These are phyloP conservation scores for Paulinella micropora DNA, from an alignment of 78 protist species.

Conservation along the genomic window DNA sequence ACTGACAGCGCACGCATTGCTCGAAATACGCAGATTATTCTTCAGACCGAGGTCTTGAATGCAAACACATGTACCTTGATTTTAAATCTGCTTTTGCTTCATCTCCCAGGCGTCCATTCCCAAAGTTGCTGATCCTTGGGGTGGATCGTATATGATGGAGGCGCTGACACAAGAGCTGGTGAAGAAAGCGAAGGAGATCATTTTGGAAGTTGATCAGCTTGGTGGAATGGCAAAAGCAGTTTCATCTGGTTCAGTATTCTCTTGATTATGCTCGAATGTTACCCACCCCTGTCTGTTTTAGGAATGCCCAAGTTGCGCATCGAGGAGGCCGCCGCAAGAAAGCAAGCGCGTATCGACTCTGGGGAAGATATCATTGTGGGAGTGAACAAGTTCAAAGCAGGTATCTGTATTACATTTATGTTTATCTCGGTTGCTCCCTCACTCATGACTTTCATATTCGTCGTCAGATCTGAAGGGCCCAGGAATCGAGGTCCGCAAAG, in stretches of 20 bases:
- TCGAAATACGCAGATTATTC: constrained; percentile 70
- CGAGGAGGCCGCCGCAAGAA: constrained; percentile 79
- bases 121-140: constrained; percentile 19
- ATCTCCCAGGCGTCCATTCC: background rate
- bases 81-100: background rate
- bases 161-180: constrained; percentile 65
- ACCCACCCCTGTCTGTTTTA: background rate
- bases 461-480: no score
- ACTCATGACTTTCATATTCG: no score
- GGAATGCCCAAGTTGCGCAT: constrained; percentile 81
- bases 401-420: no score
- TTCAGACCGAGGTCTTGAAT: constrained; percentile 78
- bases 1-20: constrained; percentile 77
- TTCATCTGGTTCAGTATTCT: constrained; percentile 23
- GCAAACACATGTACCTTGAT: no score
- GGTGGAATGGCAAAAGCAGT: constrained; percentile 85
- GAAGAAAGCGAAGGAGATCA: background rate
- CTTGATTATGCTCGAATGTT: background rate
- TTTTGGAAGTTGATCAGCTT: constrained; percentile 31
- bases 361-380: constrained; percentile 81
- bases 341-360: constrained; percentile 64
- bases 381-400: constrained; percentile 85
- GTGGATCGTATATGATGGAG: constrained; percentile 85
- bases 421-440: no score
- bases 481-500: no score